A percentile compares a stretch with the other conserved stretches of the same genome.
Conservation (phyloP, 2,329 filamentous ascomycete species). For the Verticillium tricorpus region DNA sequence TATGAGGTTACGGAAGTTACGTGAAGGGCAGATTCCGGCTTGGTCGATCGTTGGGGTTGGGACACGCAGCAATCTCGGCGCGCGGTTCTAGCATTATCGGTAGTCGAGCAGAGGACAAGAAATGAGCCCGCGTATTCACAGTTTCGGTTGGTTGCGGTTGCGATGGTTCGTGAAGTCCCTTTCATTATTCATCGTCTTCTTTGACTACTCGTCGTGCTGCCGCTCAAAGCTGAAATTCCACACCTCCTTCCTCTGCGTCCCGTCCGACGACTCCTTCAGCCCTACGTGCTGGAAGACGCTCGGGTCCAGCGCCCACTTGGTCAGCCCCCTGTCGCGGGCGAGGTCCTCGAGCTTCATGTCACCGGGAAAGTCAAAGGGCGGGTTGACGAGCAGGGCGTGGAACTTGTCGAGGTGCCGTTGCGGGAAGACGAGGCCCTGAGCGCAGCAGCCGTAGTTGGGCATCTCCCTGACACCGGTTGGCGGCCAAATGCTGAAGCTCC, state of each 20-base stretch:
- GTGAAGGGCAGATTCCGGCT: too few species aligned
- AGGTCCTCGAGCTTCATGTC: slow-evolving; percentile 31
- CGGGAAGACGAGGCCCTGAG: slow-evolving; percentile 31
- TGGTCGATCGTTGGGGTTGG: too few species aligned
- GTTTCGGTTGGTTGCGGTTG: not conserved
- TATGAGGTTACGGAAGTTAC: too few species aligned
- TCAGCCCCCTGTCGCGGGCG: slow-evolving; percentile 20
- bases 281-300: slow-evolving; percentile 33
- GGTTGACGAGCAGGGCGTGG: slow-evolving; percentile 20
- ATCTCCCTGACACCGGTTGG: slow-evolving; percentile 25
- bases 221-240: slow-evolving; percentile 32
- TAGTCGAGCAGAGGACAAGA: too few species aligned
- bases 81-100: too few species aligned
- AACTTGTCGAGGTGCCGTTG: slow-evolving; percentile 22
- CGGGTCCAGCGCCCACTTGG: slow-evolving; percentile 31
- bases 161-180: too few species aligned
- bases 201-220: not conserved
- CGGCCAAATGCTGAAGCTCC: slow-evolving; percentile 15
- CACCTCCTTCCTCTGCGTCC: slow-evolving; percentile 21
- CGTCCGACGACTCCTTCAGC: slow-evolving; percentile 23
- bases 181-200: too few species aligned
- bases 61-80: too few species aligned
- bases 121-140: not conserved
- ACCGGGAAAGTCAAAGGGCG: slow-evolving; percentile 26
- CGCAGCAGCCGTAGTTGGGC: slow-evolving; percentile 32